Evolutionary conservation across 305 asterid species (phyloP).

Genomic region (Fraxinus floribunda): DNA sequence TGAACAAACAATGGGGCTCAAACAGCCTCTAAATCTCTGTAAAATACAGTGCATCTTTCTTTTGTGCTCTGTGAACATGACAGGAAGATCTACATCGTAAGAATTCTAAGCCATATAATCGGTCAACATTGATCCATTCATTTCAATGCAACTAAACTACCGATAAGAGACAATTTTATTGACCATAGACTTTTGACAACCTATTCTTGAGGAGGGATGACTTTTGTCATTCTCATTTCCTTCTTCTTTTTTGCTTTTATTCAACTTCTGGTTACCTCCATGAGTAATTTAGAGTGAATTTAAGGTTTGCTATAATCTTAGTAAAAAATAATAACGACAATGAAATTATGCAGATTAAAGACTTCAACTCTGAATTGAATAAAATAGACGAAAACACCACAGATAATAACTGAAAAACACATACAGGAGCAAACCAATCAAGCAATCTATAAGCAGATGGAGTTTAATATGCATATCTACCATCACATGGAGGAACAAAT

Average conservation of each 20-base stretch:
- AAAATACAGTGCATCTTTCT: neutral
- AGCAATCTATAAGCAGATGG: neutral
- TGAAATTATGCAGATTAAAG: neutral
- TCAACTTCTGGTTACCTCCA: neutral
- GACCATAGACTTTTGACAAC: neutral
- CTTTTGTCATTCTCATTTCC: neutral
- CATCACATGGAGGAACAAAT: neutral
- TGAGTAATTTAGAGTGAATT: neutral
- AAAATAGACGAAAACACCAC: neutral
- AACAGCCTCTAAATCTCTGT: neutral
- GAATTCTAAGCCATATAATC: neutral
- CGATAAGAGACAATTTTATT: neutral
- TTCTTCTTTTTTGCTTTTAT: constrained; percentile 8
- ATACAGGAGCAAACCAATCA: neutral
- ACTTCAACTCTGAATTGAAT: neutral
- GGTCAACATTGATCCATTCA: neutral
- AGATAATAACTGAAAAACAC: neutral
- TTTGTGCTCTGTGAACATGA: neutral
- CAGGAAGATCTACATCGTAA: neutral
- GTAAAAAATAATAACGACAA: neutral
- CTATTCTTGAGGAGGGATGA: neutral
- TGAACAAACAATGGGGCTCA: neutral
- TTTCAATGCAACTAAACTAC: neutral
- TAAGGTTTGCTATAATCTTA: neutral
- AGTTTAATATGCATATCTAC: neutral